These are phyloP conservation scores for Angomonas ambiguus DNA, from an alignment of 208 protist genomes.

Conservation along the genomic window DNA sequence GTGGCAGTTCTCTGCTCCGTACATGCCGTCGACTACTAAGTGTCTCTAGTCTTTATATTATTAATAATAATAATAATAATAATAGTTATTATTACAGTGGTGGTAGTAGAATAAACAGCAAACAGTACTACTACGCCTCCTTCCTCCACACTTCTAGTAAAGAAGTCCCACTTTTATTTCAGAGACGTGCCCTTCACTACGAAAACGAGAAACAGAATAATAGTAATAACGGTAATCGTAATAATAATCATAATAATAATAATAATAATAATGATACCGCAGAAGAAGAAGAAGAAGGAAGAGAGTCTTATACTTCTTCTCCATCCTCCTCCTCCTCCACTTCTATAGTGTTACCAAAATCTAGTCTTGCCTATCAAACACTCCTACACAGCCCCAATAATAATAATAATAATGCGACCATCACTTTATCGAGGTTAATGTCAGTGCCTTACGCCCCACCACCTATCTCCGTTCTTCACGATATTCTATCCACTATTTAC, in stretches of 20 bases:
- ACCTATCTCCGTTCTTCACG: too few relatives aligned
- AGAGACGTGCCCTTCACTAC: too few relatives aligned
- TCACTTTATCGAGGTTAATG: background rate
- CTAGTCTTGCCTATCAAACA: background rate
- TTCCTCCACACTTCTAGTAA: background rate
- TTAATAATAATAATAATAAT: too few relatives aligned
- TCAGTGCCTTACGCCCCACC: background rate
- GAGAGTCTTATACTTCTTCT: too few relatives aligned
- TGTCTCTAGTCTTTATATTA: too few relatives aligned
- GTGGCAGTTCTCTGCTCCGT: background rate
- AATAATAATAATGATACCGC: conserved; percentile 2
- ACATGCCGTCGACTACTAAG: too few relatives aligned
- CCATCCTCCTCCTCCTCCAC: too few relatives aligned
- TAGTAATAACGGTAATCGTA: background rate
- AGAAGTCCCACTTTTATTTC: background rate
- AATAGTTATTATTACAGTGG: too few relatives aligned
- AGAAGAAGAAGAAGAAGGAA: too few relatives aligned
- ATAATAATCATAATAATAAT: background rate
- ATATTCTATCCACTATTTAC: background rate
- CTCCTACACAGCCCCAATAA: background rate
- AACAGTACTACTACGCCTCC: too few relatives aligned
- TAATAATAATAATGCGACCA: conserved; percentile 7
- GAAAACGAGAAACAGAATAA: background rate
- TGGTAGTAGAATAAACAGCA: too few relatives aligned
- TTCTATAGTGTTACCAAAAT: too few relatives aligned